These are phyloP conservation scores for Botrytis tulipae DNA, from an alignment of 2,329 filamentous ascomycete genomes.

Conservation along the genomic window DNA sequence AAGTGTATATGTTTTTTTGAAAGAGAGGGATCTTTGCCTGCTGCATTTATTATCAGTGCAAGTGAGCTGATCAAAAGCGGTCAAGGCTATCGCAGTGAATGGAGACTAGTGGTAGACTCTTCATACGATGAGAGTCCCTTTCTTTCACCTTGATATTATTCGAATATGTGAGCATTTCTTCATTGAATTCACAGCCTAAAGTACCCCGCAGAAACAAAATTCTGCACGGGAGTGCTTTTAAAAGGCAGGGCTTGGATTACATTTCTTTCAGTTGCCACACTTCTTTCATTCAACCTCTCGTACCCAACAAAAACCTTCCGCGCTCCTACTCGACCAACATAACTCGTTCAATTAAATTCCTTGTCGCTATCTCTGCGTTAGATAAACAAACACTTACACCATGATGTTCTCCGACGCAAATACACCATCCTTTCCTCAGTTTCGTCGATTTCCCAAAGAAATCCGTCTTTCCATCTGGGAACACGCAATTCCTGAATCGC, in stretches of 20 bases:
- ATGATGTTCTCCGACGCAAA: background rate
- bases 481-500: background rate
- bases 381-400: background rate
- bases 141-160: background rate
- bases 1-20: background rate
- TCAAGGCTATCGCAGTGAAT: background rate
- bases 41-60: background rate
- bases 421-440: background rate
- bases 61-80: background rate
- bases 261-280: background rate
- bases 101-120: background rate
- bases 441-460: background rate
- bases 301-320: background rate
- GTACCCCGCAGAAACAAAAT: background rate
- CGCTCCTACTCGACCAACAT: background rate
- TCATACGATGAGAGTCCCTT: background rate
- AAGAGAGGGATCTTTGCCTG: background rate
- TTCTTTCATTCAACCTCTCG: background rate
- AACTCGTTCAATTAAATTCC: background rate
- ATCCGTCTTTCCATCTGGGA: background rate
- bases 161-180: background rate
- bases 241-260: background rate
- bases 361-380: fast-evolving
- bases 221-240: background rate
- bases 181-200: fast-evolving